These are phyloP conservation scores for Torrubiella hemipterigena DNA, from an alignment of 2,329 filamentous ascomycete genomes.

Conservation along the genomic window DNA sequence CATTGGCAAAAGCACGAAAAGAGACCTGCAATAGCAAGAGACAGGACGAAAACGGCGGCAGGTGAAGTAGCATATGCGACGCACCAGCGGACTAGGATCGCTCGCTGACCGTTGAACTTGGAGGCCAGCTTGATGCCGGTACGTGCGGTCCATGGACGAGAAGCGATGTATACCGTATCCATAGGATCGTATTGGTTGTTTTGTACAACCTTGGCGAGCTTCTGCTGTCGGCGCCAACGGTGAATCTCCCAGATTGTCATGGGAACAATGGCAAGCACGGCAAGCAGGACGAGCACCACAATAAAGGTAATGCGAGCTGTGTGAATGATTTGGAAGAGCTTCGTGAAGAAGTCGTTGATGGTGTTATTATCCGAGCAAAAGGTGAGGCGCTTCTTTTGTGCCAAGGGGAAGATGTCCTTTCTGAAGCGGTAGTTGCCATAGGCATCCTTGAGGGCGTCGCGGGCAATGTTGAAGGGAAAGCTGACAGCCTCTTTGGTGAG, in stretches of 20 bases:
- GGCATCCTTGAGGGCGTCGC: constrained; percentile 56
- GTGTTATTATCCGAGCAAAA: constrained; percentile 83
- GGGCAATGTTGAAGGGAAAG: constrained; percentile 72
- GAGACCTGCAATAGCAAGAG: constrained; percentile 69
- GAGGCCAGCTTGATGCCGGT: constrained; percentile 59
- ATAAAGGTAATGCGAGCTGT: constrained; percentile 65
- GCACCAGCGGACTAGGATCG: constrained; percentile 69
- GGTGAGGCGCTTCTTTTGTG: constrained; percentile 66
- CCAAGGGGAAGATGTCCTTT: constrained; percentile 65
- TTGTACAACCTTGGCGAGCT: constrained; percentile 54
- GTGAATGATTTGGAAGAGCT: constrained; percentile 52
- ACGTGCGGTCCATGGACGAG: constrained; percentile 63
- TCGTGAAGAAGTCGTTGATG: constrained; percentile 74
- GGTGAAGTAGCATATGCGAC: constrained; percentile 79
- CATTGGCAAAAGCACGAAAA: constrained; percentile 75
- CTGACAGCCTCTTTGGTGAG: constrained; percentile 64
- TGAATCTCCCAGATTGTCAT: constrained; percentile 75
- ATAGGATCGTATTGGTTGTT: constrained; percentile 62
- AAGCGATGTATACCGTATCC: constrained; percentile 81
- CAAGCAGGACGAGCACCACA: constrained; percentile 58
- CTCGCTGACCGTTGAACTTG: constrained; percentile 51
- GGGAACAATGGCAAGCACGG: constrained; percentile 60
- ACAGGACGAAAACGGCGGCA: constrained; percentile 75
- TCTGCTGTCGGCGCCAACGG: constrained; percentile 61
- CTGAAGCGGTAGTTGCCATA: constrained; percentile 70